Base-by-base conservation (phyloP, 257 asterid genomes). In the Ajuga chamaepitys region DNA sequence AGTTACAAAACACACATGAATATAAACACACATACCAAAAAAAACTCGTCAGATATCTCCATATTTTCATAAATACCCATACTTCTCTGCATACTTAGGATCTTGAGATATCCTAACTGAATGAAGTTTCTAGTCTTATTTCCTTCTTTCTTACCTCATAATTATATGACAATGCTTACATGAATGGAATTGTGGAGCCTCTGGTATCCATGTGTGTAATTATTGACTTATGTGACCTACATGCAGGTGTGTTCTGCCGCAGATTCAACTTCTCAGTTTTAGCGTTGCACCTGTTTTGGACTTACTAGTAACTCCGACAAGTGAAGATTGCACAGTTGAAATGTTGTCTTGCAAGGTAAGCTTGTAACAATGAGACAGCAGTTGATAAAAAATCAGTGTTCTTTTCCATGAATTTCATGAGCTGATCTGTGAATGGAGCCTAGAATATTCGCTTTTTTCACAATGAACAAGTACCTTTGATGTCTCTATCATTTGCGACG, bases 341-440 rank as follows among this genome's bases (percentile, higher is more conserved):
- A 68, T 89, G 95, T 74, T 89, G 70, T 87, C 96, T 57, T 89
- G 95, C 88, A 83, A 85, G 88, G 97, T 87, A 70, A 78, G 55
- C 48, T 69, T 32, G 62, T 65, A 28, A 50, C 45, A 3, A 16
- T 16, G 24, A 62, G 47, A 51, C 7, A 28, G 46, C 7, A 65
- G 42, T 68, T 44, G 53, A 69, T 12, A 10, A 10, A 5, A 34
- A 65, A 16, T 32, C 64, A 12, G 9, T 40, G 14, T 64, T 44
- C 16, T 26, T 28, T 64, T 22, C 4, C 35, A 35, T 18, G 60
- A 48, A n/a, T n/a, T n/a, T n/a, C n/a, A n/a, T n/a, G n/a, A n/a
- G n/a, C n/a, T 64, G 35, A 64, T 34, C 21, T 32, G 42, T 11
- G 42, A 32, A 20, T 47, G 21, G 18, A 34, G 14, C 32, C 25